A percentile compares a stretch with the other conserved stretches of the same genome.
These are phyloP conservation scores for Miscanthus sacchariflorus DNA, from an alignment of 202 grass and related monocot genomes.

Conservation along the genomic window DNA sequence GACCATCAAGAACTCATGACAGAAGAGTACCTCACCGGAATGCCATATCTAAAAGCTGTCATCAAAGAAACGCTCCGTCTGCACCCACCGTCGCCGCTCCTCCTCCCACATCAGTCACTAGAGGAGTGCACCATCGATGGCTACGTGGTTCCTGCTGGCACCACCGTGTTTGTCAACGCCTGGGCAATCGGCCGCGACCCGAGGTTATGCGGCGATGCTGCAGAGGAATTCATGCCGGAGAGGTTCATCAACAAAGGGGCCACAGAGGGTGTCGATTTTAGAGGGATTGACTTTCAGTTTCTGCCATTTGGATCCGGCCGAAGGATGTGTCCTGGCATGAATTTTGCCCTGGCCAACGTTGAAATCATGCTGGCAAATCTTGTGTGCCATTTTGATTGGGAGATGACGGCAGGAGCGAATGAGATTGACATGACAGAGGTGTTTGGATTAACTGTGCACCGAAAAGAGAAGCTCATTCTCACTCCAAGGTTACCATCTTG, in stretches of 20 bases:
- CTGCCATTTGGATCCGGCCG: constrained; percentile 42
- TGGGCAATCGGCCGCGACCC: constrained; percentile 49
- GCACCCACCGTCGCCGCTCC: constrained; percentile 28
- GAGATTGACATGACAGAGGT: constrained; percentile 26
- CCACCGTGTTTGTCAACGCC: constrained; percentile 24
- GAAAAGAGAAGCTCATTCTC: constrained; percentile 40
- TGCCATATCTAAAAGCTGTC: constrained; percentile 41
- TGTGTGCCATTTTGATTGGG: background rate
- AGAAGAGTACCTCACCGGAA: background rate
- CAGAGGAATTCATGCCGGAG: constrained; percentile 40
- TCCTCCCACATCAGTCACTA: constrained; percentile 17
- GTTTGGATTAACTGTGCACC: constrained; percentile 7
- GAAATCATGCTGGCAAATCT: constrained; percentile 32
- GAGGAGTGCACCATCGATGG: constrained; percentile 28
- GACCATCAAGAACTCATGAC: background rate
- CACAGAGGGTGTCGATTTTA: background rate
- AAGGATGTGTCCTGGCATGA: constrained; percentile 48
- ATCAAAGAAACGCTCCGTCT: constrained; percentile 42
- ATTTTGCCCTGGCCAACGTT: background rate
- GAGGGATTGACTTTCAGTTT: constrained; percentile 25
- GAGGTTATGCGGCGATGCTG: constrained; percentile 3
- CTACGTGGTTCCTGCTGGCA: constrained; percentile 22
- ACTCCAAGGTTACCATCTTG: background rate
- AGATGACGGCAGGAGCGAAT: background rate
- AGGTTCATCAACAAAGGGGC: constrained; percentile 3